These are phyloP conservation scores for Scopulariopsis brevicaulis DNA, from an alignment of 2,329 filamentous ascomycete genomes.

Conservation along the genomic window DNA sequence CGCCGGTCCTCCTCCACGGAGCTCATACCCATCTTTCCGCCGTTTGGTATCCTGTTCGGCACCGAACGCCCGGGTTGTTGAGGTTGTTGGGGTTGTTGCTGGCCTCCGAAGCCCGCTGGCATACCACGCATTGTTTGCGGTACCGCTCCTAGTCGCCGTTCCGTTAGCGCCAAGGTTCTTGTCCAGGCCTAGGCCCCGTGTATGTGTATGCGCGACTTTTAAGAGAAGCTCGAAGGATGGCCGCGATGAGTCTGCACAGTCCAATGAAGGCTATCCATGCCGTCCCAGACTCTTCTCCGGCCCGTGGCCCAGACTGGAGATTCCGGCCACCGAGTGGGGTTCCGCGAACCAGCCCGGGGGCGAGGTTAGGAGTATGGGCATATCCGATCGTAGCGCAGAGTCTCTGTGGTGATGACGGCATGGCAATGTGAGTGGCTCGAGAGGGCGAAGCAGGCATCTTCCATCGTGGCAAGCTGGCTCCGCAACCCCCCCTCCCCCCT, in stretches of 20 bases:
- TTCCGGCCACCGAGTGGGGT: neutral
- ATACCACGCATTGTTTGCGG: slow-evolving; percentile 52
- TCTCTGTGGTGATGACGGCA: too few species aligned
- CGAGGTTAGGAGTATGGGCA: too few species aligned
- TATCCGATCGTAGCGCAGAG: too few species aligned
- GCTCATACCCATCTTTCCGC: slow-evolving; percentile 45
- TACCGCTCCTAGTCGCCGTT: slow-evolving; percentile 15
- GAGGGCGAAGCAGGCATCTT: too few species aligned
- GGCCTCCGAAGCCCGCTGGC: slow-evolving; percentile 46
- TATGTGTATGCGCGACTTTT: slow-evolving; percentile 7
- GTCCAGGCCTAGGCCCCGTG: neutral
- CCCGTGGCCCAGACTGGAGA: neutral
- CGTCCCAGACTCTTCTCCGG: neutral
- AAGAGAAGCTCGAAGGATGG: neutral
- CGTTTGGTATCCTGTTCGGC: slow-evolving; percentile 50
- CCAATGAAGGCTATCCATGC: neutral
- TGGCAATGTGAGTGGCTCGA: too few species aligned
- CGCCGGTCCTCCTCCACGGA: neutral
- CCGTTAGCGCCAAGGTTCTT: slow-evolving; percentile 9
- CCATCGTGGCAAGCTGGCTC: too few species aligned
- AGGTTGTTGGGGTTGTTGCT: slow-evolving; percentile 47
- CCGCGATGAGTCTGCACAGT: neutral
- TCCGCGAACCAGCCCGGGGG: neutral
- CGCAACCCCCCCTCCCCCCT: too few species aligned
- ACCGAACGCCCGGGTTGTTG: slow-evolving; percentile 40